A percentile compares a stretch with the other conserved stretches of the same genome.
phyloP scores from a whole-genome alignment of 23 red algal genomes.

The Gracilaria caudata region DNA sequence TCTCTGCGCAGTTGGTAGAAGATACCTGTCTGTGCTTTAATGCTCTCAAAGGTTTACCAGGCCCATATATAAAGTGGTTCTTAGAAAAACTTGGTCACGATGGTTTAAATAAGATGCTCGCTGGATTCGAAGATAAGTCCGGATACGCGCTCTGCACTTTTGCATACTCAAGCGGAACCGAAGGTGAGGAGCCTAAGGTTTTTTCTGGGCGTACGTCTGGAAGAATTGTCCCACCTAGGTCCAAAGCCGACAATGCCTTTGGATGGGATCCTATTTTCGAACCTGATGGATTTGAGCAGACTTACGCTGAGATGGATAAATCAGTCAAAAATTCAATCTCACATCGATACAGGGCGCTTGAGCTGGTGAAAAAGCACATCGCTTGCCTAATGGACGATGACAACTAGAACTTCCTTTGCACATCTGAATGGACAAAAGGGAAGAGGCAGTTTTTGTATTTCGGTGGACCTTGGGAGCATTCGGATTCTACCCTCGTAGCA shows the following conservation, averaged over 20 bases:
- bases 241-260: constrained; percentile 56
- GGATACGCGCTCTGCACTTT: constrained; percentile 90
- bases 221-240: constrained; percentile 76
- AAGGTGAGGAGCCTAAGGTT: constrained; percentile 29
- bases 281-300: constrained; percentile 74
- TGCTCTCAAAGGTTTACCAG: constrained; percentile 88
- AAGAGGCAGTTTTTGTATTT: too few species aligned
- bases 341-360: constrained; percentile 79
- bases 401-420: not conserved
- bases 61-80: constrained; percentile 97
- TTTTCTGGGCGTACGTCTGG: constrained; percentile 76
- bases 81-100: constrained; percentile 81
- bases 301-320: constrained; percentile 97
- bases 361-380: constrained; percentile 47
- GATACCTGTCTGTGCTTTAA: constrained; percentile 91
- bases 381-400: constrained; percentile 6
- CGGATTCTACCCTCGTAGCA: too few species aligned
- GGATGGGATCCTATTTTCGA: constrained; percentile 98
- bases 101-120: constrained; percentile 80
- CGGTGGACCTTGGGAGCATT: too few species aligned
- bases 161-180: constrained; percentile 62
- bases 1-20: constrained; percentile 67
- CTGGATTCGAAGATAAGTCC: constrained; percentile 85
- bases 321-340: constrained; percentile 89
- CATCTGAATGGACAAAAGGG: too few species aligned